Evolutionary conservation across 768 basidiomycete genomes (phyloP), one percentile per base, ranked within the genome.

Genomic region (Plicaturopsis crispa): DNA sequence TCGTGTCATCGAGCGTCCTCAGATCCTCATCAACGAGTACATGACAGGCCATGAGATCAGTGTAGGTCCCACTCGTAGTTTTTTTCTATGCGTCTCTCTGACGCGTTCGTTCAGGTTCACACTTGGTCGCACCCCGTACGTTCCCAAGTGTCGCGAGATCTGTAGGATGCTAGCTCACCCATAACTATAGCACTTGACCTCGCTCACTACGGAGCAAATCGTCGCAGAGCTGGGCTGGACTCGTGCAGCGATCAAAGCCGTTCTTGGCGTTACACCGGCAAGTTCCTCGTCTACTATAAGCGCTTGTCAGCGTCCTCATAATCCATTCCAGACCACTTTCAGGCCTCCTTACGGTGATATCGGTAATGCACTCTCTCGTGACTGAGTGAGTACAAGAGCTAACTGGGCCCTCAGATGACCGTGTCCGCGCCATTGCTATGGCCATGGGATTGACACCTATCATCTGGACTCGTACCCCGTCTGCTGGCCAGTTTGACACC

Each of bases 161-260:
- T n/a, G n/a, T n/a, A n/a, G n/a, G n/a, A n/a, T n/a, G n/a, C n/a
- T n/a, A n/a, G n/a, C n/a, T n/a, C n/a, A n/a, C n/a, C n/a, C n/a
- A n/a, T n/a, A n/a, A n/a, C n/a, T 24, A 38, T 42, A 81, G 81
- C 69, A 69, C 18, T 67, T 80, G 39, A 88, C 87, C 0, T 64
- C 71, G 26, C 65, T 87, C 45, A 80, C 86, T 31, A 96, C 75
- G 49, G 79, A 73, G 53, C 71, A 94, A 66, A 72, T 94, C 37
- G 89, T 97, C 12, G 93, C 91, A 16, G 92, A 97, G 61, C 68
- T 98, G 24, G 92, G 89, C 36, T 97, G 87, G 84, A 84, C 90
- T 38, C 83, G 83, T 39, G 78, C 86, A 59, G 78, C 80, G 36
- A 93, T 98, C 65, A 79, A 84, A 60, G 55, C 54, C 2, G 73